Evolutionary conservation across 2,329 filamentous ascomycete species (phyloP).

Genomic region (Triangularia setosa): DNA sequence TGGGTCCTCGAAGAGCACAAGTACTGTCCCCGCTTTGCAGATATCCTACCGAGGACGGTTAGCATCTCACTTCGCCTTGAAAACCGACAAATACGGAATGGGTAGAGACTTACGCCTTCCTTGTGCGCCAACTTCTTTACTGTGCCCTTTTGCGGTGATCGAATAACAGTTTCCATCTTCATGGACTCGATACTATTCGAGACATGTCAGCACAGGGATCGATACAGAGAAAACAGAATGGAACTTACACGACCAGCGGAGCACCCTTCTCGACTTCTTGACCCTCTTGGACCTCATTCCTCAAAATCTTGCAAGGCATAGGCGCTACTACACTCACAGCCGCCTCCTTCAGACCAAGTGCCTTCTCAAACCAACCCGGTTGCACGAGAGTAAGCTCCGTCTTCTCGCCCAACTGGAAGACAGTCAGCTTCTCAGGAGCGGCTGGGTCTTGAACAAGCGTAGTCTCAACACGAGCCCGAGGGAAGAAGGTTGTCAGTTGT

Average conservation of each 20-base stretch:
- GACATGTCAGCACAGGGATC: too few relatives aligned
- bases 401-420: conserved; percentile 69
- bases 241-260: conserved; percentile 72
- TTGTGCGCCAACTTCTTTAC: conserved; percentile 71
- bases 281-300: conserved; percentile 82
- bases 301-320: conserved; percentile 95
- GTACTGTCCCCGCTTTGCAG: conserved; percentile 5
- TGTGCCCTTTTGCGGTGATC: conserved; percentile 68
- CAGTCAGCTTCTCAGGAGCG: conserved; percentile 58
- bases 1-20: conserved; percentile 3
- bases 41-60: neutral
- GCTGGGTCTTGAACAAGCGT: conserved; percentile 62
- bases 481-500: conserved; percentile 70
- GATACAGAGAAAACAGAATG: too few relatives aligned
- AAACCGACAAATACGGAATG: neutral
- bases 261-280: conserved; percentile 80
- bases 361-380: conserved; percentile 83
- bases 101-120: conserved; percentile 58
- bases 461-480: conserved; percentile 72
- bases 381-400: conserved; percentile 54
- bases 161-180: conserved; percentile 86
- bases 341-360: conserved; percentile 75
- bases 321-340: conserved; percentile 82
- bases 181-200: conserved; percentile 68
- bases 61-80: neutral